Percentiles rank a stretch among this genome's conserved stretches.
These are phyloP conservation scores for Zizania latifolia DNA, from an alignment of 176 grass and related monocot genomes.

Conservation along the genomic window DNA sequence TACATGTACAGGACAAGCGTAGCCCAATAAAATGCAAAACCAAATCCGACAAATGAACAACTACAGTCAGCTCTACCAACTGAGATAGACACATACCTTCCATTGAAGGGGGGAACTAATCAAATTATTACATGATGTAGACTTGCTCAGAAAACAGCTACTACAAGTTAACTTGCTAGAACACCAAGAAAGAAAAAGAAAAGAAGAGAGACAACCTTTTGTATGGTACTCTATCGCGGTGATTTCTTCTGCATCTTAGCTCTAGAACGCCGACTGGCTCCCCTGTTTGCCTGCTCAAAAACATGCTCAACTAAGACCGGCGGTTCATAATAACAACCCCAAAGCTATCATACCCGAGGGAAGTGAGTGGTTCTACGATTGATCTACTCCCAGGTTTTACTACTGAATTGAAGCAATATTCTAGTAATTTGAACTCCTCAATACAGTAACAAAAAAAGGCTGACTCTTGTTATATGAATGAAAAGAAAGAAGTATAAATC, in stretches of 20 bases:
- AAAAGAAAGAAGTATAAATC: neutral
- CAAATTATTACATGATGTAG: neutral
- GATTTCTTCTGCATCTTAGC: conserved; percentile 66
- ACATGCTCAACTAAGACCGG: neutral
- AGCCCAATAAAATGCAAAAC: too few species aligned
- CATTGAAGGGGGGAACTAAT: neutral
- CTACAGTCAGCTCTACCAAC: neutral
- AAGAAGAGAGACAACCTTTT: neutral
- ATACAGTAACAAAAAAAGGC: too few species aligned
- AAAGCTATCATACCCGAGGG: neutral
- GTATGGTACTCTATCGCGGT: neutral
- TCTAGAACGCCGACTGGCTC: conserved; percentile 27
- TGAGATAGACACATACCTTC: neutral
- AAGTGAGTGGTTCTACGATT: neutral
- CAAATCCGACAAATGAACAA: neutral
- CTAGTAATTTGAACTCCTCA: too few species aligned
- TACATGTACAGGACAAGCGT: too few species aligned
- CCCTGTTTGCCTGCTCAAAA: conserved; percentile 35
- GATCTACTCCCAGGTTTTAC: neutral
- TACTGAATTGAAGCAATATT: too few species aligned
- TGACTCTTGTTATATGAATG: neutral
- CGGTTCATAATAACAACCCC: neutral
- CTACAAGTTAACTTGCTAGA: neutral
- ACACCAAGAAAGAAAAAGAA: neutral
- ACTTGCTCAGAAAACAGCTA: neutral